Base-by-base conservation (phyloP, 2,329 filamentous ascomycete species). In the Tolypocladium guangdongense region DNA sequence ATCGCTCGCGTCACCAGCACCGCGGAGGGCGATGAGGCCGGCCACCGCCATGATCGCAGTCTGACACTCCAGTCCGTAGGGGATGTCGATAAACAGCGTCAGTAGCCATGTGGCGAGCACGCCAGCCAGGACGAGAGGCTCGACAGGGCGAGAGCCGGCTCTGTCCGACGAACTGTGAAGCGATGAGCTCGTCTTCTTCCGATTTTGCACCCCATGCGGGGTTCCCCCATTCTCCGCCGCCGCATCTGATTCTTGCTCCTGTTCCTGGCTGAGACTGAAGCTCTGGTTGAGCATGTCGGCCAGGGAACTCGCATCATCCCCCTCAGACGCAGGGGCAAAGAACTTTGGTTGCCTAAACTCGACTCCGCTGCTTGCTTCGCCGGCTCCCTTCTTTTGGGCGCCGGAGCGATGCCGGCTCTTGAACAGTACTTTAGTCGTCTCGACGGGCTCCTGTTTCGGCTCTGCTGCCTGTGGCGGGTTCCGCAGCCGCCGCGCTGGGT, bases 321-420 rank as follows among this genome's bases (percentile, higher is more conserved):
- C 52, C 14, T 68, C 60, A 1, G 74, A 71, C 4, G 81, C 80
- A 65, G 74, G 71, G 4, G 81, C 80, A 65, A 83, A 84, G 67
- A 83, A 80, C n/a, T 68, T 78, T 2, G 81, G 82, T 48, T 81
- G 78, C 54, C 81, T 77, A 52, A 85, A 83, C 35, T 76, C 68
- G 37, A 72, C 72, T 3, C 55, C 55, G 0, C 32, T 52, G 18
- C 58, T 65, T 1, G 57, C 56, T 10, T 57, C 52, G 0, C 51
- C 52, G 3, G 47, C 48, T 20, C 58, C 55, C 51, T 50, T 36
- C 51, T 54, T 37, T 55, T 5, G 47, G 49, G 10, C 45, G 53
- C n/a, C 27, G 27, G 51, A 46, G 52, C 60, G 24, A 58, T 55
- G n/a, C 54, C 58, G 56, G n/a, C 62, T 58, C 50, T 62, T 64